Base-by-base conservation (phyloP, 805 yeast genomes). In the Metschnikowia orientalis region DNA sequence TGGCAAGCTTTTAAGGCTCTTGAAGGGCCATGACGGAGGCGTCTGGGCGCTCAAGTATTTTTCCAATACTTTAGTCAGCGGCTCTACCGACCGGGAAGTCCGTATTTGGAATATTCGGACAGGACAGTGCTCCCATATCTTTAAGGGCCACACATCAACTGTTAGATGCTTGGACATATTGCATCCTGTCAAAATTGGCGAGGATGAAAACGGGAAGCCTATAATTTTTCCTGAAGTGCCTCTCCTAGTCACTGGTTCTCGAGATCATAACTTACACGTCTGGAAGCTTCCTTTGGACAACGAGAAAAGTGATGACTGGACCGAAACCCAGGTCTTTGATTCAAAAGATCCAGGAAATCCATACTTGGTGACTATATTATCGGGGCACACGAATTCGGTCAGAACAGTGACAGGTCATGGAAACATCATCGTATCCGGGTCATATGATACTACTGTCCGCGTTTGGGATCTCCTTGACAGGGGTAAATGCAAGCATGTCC, bases 41-140 rank as follows among this genome's bases (percentile, higher is more conserved):
- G 98, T 92, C 4, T 92, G 98, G 98, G 97, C 98, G 1, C 69
- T 92, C 54, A 87, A 90, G 58, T 89, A 88, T 53, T 69, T 75
- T 34, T 88, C 85, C 14, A 77, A 80, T 48, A 86, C 88, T 6
- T 67, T 92, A 27, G 95, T 90, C 1, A 83, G 94, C 39, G 98
- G 97, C 0, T 82, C 95, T 2, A 90, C 97, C 0, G 98, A 92
- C 59, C 73, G 96, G 46, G 81, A 95, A 0, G 95, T 92, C 3
- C 73, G 98, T 38, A 78, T 92, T 4, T 92, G 98, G 98, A 86
- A 89, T 53, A 77, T 89, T 41, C 71, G 74, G 35, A 78, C 82
- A 14, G 95, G 90, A 2, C 72, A 72, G 43, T 90, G 97, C 55
- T 86, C 97, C 0, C 96, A 90, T 57, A 76, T 92, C 2, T 87